These are phyloP conservation scores for Artemisia tridentata DNA, from an alignment of 129 eudicot species.

Conservation along the genomic window DNA sequence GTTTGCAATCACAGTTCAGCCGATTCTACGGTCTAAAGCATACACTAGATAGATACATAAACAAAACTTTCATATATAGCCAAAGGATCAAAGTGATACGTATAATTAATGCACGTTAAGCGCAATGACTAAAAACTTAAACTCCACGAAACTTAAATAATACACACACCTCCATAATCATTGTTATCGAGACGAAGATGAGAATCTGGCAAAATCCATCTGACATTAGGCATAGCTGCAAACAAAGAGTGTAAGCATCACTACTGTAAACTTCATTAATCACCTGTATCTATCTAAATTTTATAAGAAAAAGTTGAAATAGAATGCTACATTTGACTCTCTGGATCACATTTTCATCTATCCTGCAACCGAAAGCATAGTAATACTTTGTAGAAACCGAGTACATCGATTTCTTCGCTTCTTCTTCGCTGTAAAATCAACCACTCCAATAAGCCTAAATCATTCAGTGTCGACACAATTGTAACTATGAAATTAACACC, in stretches of 20 bases:
- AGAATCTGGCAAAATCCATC: conserved; percentile 57
- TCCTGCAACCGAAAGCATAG: conserved; percentile 43
- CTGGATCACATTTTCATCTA: conserved; percentile 26
- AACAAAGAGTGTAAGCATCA: not conserved
- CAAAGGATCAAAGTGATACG: no score
- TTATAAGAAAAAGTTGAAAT: not conserved
- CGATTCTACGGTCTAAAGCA: no score
- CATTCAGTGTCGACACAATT: not conserved
- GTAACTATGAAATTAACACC: no score
- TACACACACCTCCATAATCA: conserved; percentile 45
- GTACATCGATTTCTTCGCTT: conserved; percentile 45
- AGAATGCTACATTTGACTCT: conserved; percentile 34
- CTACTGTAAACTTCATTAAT: not conserved
- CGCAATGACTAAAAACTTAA: not conserved
- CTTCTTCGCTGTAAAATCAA: conserved; percentile 35
- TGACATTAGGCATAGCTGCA: conserved; percentile 48
- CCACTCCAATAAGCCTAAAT: not conserved
- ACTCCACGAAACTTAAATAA: conserved; percentile 1
- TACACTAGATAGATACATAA: no score
- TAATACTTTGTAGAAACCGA: conserved; percentile 52
- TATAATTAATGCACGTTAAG: not conserved
- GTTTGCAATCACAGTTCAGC: no score
- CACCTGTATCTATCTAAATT: not conserved
- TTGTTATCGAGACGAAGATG: conserved; percentile 28
- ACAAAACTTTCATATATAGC: no score